Base-by-base conservation (phyloP, 345 rosid genomes). In the Camelina sativa region DNA sequence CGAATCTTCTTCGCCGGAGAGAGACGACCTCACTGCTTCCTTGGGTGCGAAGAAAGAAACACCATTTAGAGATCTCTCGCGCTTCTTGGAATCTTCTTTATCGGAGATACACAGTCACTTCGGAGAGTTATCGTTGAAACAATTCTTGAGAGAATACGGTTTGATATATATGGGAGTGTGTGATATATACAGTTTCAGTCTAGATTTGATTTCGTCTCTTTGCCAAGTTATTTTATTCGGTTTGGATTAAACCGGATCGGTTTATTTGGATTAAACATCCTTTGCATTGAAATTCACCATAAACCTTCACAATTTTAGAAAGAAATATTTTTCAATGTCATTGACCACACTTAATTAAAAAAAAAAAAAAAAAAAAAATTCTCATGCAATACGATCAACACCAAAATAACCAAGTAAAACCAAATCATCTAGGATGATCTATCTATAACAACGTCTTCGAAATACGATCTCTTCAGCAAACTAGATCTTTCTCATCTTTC, bases 41-140 rank as follows among this genome's bases (percentile, higher is more conserved):
- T 59, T 59, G 25, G 63, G 17, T 17, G 41, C 13, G 13, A 59
- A 59, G 63, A 35, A 35, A 59, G 63, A 54, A 52, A 23, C 34
- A 54, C 15, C 34, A 1, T 1, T 53, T 19, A 51, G 55, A 4
- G 28, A 52, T 54, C 34, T 23, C 16, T 54, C 16, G 16, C 58
- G 16, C 56, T 11, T 11, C 13, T 40, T 40, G 11, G 4, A 11
- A 11, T 40, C 47, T 54, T 23, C 58, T 28, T 54, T 4, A 32
- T 53, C 34, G 58, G 8, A 53, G 58, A 22, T 22, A 22, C n/a
- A 23, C 34, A 23, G 15, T 22, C 11, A 5, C 34, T 23, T 53
- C 2, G 34, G 13, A 10, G 55, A 51, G 55, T 9, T 20, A 20
- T 12, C 58, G 58, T 15, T 16, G 44, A 59, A 11, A 5, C 23